Base-by-base conservation (phyloP, 176 grass and related monocot genomes). In the Cymbopogon citratus region DNA sequence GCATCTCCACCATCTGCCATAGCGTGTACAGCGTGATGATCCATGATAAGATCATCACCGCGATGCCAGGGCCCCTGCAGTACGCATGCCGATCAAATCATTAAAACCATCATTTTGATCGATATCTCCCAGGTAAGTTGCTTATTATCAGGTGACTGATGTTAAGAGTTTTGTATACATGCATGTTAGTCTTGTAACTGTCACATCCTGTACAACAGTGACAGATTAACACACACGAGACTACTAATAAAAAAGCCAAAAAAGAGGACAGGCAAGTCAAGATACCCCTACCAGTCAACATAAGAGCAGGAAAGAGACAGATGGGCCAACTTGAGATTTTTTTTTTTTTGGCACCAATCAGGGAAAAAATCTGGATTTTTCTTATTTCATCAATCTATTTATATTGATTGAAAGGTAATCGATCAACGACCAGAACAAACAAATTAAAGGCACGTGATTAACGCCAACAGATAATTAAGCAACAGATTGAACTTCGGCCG, bases 1-100 rank as follows among this genome's bases (percentile, higher is more conserved):
- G 93, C 90, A 96, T 73, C 85, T 96, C 90, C 76, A 96, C 93
- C 93, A 96, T 81, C 69, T 96, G 90, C 93, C 93, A 96, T 9
- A 96, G 86, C 27, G 90, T 96, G 87, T 96, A 96, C 0, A 96
- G 71, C 34, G 93, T 96, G 82, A 96, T 48, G 8, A 73, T 10
- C 69, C 69, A 72, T 5, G 69, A 72, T 4, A 72, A 5, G 24
- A 48, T 72, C 69, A 72, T 72, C 40, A 72, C 69, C 13, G 0
- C 69, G 41, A 72, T 72, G 24, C 69, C 69, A 5, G 69, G 69
- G 24, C 69, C 69, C 69, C 69, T 72, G 69, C 23, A 7, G 11
- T 35, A 9, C 3, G 9, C 5, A 25, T 41, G 69, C 3, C 39
- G 2, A 13, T 70, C 19, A 70, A 24, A 25, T 12, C 24, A 24